Conservation (phyloP, 106 monocot genomes). For the Dioscorea dumetorum region DNA sequence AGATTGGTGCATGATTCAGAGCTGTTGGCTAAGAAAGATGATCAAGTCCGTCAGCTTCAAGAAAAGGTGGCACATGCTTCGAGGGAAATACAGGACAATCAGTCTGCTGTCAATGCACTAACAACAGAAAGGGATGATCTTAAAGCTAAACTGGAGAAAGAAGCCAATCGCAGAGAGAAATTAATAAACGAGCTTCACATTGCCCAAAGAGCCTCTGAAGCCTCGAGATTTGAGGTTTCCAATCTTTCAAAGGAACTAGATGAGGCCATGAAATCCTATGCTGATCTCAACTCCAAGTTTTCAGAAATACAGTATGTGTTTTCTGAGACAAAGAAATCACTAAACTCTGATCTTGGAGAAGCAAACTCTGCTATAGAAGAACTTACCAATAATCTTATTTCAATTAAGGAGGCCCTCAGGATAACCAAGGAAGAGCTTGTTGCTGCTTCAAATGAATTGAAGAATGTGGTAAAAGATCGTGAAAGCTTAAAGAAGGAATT, state of each 20-base stretch:
- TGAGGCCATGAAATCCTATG: slow-evolving; percentile 18
- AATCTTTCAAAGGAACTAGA: slow-evolving; percentile 35
- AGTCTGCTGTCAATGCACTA: slow-evolving; percentile 28
- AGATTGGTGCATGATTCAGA: slow-evolving; percentile 35
- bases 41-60: slow-evolving; percentile 39
- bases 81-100: slow-evolving; percentile 25
- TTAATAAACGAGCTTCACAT: slow-evolving; percentile 46
- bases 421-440: slow-evolving; percentile 42
- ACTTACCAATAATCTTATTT: slow-evolving; percentile 55
- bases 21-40: slow-evolving; percentile 54
- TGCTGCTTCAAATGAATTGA: slow-evolving; percentile 37
- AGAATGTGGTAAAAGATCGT: slow-evolving; percentile 28
- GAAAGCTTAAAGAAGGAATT: slow-evolving; percentile 67
- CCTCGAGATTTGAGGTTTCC: slow-evolving; percentile 34
- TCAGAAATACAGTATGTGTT: slow-evolving; percentile 36
- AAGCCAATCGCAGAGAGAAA: slow-evolving; percentile 21
- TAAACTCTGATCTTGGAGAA: slow-evolving; percentile 37
- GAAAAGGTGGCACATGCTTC: slow-evolving; percentile 38
- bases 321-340: slow-evolving; percentile 27
- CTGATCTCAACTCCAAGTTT: slow-evolving; percentile 25
- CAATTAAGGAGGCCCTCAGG: slow-evolving; percentile 33
- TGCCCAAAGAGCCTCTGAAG: slow-evolving; percentile 27
- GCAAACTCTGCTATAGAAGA: slow-evolving; percentile 37
- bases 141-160: slow-evolving; percentile 37
- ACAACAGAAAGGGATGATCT: slow-evolving; percentile 52